A percentile compares a stretch with the other conserved stretches of the same genome.
These are phyloP conservation scores for Piloderma croceum DNA, from an alignment of 768 basidiomycete genomes.

Conservation along the genomic window DNA sequence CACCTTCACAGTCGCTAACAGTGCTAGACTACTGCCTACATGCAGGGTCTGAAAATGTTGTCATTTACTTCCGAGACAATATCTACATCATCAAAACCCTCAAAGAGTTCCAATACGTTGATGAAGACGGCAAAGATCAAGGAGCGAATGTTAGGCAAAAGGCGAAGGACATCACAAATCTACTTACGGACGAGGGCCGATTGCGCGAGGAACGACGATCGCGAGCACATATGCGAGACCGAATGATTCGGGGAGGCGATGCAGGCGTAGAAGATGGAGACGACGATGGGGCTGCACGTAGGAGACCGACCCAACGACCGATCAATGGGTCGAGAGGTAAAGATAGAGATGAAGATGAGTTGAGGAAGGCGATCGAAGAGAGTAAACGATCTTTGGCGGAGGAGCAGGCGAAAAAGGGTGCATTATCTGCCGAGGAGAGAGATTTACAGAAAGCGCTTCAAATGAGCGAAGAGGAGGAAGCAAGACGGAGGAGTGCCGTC, in stretches of 20 bases:
- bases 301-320: slow-evolving; percentile 20
- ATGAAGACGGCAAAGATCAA: slow-evolving; percentile 94
- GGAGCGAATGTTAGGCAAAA: slow-evolving; percentile 97
- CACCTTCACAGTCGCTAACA: slow-evolving; percentile 63
- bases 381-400: slow-evolving; percentile 69
- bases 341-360: slow-evolving; percentile 75
- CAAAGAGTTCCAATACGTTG: slow-evolving; percentile 95
- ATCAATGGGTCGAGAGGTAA: slow-evolving; percentile 9
- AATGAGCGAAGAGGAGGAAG: slow-evolving; percentile 89
- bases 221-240: slow-evolving; percentile 89
- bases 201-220: slow-evolving; percentile 80
- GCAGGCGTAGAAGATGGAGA: slow-evolving; percentile 34
- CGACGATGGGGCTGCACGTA: slow-evolving; percentile 22
- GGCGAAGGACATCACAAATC: slow-evolving; percentile 96
- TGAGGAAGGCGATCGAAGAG: slow-evolving; percentile 82
- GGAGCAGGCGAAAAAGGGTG: slow-evolving; percentile 48
- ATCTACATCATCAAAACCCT: slow-evolving; percentile 97
- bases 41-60: slow-evolving; percentile 95
- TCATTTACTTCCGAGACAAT: slow-evolving; percentile 97
- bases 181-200: slow-evolving; percentile 80
- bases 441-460: slow-evolving; percentile 80
- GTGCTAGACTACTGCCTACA: slow-evolving; percentile 94
- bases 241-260: slow-evolving; percentile 70
- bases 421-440: slow-evolving; percentile 61
- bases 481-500: slow-evolving; percentile 58